Evolutionary conservation across 345 rosid genomes (phyloP).

Genomic region (Mangifera indica): DNA sequence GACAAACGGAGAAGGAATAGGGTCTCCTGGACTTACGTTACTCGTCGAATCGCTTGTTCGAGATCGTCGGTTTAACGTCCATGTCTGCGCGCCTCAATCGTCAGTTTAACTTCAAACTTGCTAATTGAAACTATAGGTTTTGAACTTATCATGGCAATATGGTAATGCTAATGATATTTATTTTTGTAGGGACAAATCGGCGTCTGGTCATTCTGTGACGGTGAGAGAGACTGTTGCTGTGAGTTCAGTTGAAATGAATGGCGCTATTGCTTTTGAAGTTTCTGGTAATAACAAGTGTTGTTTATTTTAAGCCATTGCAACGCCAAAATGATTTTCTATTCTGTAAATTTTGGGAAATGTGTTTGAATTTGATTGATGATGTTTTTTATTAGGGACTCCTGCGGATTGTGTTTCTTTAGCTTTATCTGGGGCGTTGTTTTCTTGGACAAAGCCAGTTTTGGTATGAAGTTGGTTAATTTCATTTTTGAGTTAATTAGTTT

Average conservation of each 20-base stretch:
- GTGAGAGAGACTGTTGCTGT: conserved; percentile 51
- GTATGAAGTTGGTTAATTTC: conserved; percentile 26
- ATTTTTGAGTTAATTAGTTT: neutral
- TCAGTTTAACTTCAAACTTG: conserved; percentile 12
- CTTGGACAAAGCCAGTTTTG: conserved; percentile 46
- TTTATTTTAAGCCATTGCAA: neutral
- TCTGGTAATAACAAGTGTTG: conserved; percentile 37
- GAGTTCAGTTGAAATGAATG: conserved; percentile 43
- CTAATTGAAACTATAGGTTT: neutral
- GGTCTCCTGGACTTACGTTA: conserved; percentile 35
- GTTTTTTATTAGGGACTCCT: conserved; percentile 43
- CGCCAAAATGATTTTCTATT: neutral
- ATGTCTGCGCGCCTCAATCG: conserved; percentile 45
- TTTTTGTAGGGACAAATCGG: conserved; percentile 50
- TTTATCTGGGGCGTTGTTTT: conserved; percentile 45
- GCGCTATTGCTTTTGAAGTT: conserved; percentile 61
- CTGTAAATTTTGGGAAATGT: neutral
- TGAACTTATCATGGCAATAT: neutral
- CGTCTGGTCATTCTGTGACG: conserved; percentile 56
- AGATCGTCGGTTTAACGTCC: conserved; percentile 26
- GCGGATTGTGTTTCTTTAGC: conserved; percentile 56
- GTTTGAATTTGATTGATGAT: neutral
- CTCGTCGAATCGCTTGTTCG: conserved; percentile 33
- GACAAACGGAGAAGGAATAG: conserved; percentile 43
- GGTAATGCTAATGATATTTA: neutral